Evolutionary conservation across 2,329 filamentous ascomycete species (phyloP).

Genomic region (Microascus cirrosus): DNA sequence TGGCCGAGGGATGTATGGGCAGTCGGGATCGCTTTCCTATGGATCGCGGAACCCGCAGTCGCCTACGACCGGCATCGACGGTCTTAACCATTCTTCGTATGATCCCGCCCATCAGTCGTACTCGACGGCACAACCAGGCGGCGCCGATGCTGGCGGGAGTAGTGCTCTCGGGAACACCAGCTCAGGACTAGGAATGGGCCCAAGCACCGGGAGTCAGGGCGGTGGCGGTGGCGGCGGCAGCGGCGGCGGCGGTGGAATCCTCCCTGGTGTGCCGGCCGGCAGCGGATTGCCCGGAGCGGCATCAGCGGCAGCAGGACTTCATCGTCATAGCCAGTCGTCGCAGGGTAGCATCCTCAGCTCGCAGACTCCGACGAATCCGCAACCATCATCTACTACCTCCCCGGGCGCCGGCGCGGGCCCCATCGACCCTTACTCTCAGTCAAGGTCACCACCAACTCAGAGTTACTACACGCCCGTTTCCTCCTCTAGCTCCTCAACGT

Average conservation of each 20-base stretch:
- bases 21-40: constrained; percentile 35
- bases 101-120: constrained; percentile 16
- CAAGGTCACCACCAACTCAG: constrained; percentile 5
- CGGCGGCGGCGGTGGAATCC: constrained; percentile 14
- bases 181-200: constrained; percentile 1
- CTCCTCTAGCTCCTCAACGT: neutral
- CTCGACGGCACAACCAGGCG: constrained; percentile 28
- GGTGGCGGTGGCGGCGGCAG: constrained; percentile 13
- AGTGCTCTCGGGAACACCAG: constrained; percentile 14
- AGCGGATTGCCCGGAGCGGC: neutral
- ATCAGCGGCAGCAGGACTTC: neutral
- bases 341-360: constrained; percentile 32
- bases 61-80: neutral
- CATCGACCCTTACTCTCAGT: constrained; percentile 8
- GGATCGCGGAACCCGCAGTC: constrained; percentile 22
- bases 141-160: constrained; percentile 17
- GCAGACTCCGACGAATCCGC: constrained; percentile 22
- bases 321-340: constrained; percentile 8
- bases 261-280: neutral
- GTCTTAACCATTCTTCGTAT: neutral
- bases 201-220: constrained; percentile 11
- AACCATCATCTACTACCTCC: constrained; percentile 2
- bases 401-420: neutral
- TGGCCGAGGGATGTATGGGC: constrained; percentile 27
- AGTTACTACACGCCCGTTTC: constrained; percentile 7